Evolutionary conservation across 2,329 filamentous ascomycete species (phyloP).

Genomic region (Sporothrix pseudoabietina): DNA sequence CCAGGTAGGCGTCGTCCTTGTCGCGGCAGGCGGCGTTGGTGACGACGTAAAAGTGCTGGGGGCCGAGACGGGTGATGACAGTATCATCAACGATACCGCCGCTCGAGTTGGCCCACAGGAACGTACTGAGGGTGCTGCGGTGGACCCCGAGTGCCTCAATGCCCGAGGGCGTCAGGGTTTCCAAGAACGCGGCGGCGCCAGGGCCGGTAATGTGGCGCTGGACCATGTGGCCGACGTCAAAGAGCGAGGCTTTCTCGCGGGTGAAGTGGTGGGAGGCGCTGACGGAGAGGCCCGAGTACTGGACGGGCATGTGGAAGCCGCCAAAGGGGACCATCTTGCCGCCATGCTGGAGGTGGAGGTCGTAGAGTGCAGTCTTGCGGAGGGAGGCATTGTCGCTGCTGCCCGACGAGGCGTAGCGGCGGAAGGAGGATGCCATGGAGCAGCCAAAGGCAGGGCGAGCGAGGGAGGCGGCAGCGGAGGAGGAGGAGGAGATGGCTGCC

Average conservation of each 20-base stretch:
- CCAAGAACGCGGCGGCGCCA: constrained; percentile 77
- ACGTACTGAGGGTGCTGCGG: constrained; percentile 78
- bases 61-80: constrained; percentile 78
- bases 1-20: constrained; percentile 81
- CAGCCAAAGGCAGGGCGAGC: not conserved
- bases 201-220: constrained; percentile 84
- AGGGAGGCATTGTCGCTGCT: constrained; percentile 31
- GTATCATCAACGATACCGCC: constrained; percentile 96
- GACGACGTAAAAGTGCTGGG: constrained; percentile 83
- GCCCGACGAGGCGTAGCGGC: constrained; percentile 23
- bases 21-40: constrained; percentile 91
- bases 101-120: constrained; percentile 70
- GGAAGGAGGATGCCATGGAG: not conserved
- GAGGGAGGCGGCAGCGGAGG: not conserved
- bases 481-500: not conserved
- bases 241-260: constrained; percentile 81
- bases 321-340: constrained; percentile 98
- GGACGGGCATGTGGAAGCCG: constrained; percentile 88
- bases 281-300: constrained; percentile 77
- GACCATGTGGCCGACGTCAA: constrained; percentile 97
- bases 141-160: constrained; percentile 65
- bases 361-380: constrained; percentile 43
- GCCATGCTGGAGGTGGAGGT: constrained; percentile 62
- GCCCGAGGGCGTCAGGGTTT: constrained; percentile 78
- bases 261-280: constrained; percentile 89